Evolutionary conservation across 768 basidiomycete genomes (phyloP).

Genomic region (Suillus discolor): DNA sequence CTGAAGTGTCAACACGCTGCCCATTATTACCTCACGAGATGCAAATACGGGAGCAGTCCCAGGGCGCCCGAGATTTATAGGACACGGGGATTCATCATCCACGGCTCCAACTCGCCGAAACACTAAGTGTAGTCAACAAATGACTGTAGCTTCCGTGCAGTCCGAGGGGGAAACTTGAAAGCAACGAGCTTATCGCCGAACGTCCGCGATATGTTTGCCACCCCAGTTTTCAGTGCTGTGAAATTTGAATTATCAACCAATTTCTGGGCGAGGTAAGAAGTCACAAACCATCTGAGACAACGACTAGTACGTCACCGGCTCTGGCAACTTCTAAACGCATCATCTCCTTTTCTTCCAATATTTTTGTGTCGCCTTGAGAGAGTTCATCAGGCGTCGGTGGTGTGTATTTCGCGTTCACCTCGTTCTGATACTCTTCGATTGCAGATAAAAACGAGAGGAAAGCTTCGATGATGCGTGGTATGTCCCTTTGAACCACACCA

Average conservation of each 20-base stretch:
- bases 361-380: slow-evolving; percentile 26
- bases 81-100: background rate
- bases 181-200: slow-evolving; percentile 76
- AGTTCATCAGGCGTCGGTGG: slow-evolving; percentile 40
- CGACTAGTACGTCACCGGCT: slow-evolving; percentile 55
- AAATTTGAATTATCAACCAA: slow-evolving; percentile 4
- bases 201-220: slow-evolving; percentile 66
- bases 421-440: slow-evolving; percentile 63
- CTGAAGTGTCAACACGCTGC: background rate
- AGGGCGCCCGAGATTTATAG: background rate
- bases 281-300: slow-evolving; percentile 60
- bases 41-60: background rate
- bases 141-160: slow-evolving; percentile 65
- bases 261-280: background rate
- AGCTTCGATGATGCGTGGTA: slow-evolving; percentile 79
- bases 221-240: slow-evolving; percentile 65
- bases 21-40: background rate
- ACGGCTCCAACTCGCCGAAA: background rate
- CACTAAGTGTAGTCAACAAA: slow-evolving; percentile 65
- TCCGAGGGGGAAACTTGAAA: slow-evolving; percentile 77
- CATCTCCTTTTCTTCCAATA: slow-evolving; percentile 40
- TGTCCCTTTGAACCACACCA: slow-evolving; percentile 84
- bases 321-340: slow-evolving; percentile 53
- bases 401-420: slow-evolving; percentile 46
- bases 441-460: slow-evolving; percentile 66